phyloP scores from a whole-genome alignment of 2,329 filamentous ascomycete genomes.

The Trichoderma asperellum region DNA sequence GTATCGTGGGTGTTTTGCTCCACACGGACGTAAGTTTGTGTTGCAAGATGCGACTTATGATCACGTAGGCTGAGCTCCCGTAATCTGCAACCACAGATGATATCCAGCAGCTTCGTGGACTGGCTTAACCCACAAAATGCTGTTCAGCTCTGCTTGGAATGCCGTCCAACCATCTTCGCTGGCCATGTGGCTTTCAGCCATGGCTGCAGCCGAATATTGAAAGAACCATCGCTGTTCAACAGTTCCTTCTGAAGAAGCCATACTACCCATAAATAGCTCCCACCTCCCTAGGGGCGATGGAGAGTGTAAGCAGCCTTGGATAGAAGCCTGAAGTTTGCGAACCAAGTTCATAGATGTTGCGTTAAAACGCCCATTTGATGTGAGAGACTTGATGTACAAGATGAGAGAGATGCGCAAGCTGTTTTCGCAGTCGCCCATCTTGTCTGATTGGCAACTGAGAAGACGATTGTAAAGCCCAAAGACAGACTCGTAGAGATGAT shows the following conservation, averaged over 20 bases:
- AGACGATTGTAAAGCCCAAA: constrained; percentile 23
- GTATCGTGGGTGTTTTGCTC: no score
- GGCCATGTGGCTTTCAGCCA: background rate
- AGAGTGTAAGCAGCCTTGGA: background rate
- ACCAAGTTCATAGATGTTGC: constrained; percentile 9
- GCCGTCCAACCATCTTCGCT: background rate
- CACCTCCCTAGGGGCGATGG: background rate
- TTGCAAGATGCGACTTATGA: background rate
- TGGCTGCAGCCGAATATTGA: background rate
- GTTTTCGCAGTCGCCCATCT: constrained; percentile 9
- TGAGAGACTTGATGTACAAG: constrained; percentile 12
- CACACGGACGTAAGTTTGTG: background rate
- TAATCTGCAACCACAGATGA: background rate
- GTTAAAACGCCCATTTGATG: background rate
- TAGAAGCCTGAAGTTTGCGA: background rate
- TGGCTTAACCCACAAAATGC: constrained; percentile 1
- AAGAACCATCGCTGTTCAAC: constrained; percentile 4
- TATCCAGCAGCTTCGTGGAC: background rate
- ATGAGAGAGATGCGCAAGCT: constrained; percentile 16
- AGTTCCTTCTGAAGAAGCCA: constrained; percentile 8
- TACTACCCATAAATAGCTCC: constrained; percentile 6
- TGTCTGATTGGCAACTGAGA: constrained; percentile 10
- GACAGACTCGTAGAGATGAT: constrained; percentile 1
- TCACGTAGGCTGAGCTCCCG: background rate
- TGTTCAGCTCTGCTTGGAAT: background rate